A percentile compares a stretch with the other conserved stretches of the same genome.
Conservation (phyloP, 306 rosid species). For the Fagus sylvatica region DNA sequence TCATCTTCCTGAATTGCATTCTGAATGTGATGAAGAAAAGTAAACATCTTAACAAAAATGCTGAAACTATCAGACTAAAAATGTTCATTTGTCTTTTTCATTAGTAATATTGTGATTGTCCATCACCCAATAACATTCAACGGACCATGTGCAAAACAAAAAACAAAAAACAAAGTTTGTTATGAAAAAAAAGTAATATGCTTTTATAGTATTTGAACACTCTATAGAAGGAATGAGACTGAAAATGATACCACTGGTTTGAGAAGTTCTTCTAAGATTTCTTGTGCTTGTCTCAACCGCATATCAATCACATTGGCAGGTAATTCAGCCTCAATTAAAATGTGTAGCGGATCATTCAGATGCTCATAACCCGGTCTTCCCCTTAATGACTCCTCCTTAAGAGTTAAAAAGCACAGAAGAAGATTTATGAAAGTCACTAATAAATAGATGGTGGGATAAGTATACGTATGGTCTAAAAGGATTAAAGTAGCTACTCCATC, state of each 20-base stretch:
- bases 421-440: conserved; percentile 14
- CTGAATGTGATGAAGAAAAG: background rate
- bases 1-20: background rate
- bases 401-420: conserved; percentile 20
- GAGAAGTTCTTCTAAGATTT: conserved; percentile 86
- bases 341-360: conserved; percentile 88
- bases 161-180: background rate
- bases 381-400: conserved; percentile 80
- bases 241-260: conserved; percentile 77
- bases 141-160: background rate
- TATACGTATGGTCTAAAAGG: background rate
- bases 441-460: conserved; percentile 14
- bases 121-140: background rate
- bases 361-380: conserved; percentile 97
- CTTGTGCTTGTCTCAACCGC: conserved; percentile 84
- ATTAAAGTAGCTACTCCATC: background rate
- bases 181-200: background rate
- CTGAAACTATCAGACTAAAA: background rate
- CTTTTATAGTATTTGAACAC: background rate
- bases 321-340: conserved; percentile 88
- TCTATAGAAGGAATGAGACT: conserved; percentile 7
- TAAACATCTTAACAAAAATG: background rate
- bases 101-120: background rate
- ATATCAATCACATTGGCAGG: conserved; percentile 70
- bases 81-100: background rate